phyloP scores from a whole-genome alignment of 2,329 filamentous ascomycete species.

The Penicillium sclerotiorum region DNA sequence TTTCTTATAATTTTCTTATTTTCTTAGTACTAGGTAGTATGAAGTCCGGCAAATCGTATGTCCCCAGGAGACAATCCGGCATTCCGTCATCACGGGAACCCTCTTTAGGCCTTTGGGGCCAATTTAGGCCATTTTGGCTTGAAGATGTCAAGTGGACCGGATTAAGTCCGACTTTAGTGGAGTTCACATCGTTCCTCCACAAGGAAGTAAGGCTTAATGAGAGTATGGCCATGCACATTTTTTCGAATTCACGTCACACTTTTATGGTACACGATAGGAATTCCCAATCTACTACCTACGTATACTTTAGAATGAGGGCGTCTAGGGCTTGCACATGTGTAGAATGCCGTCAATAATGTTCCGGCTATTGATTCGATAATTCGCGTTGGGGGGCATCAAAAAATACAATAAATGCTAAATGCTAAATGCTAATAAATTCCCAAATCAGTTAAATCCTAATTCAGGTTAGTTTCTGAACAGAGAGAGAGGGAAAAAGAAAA shows the following conservation, averaged over 20 bases:
- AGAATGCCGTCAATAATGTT: constrained; percentile 23
- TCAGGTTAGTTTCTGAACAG: too few species aligned
- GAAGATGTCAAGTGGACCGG: background rate
- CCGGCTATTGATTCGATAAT: constrained; percentile 20
- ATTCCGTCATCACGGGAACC: constrained; percentile 9
- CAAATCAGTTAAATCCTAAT: too few species aligned
- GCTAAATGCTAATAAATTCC: too few species aligned
- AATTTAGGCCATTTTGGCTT: too few species aligned
- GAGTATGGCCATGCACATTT: constrained; percentile 21
- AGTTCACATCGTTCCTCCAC: constrained; percentile 15
- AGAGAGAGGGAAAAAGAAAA: too few species aligned
- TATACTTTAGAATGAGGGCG: constrained; percentile 3
- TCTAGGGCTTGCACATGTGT: too few species aligned
- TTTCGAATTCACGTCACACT: constrained; percentile 4
- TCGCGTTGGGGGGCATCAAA: background rate
- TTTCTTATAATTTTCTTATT: too few species aligned
- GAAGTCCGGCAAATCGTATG: constrained; percentile 11
- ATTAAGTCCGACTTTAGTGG: constrained; percentile 9
- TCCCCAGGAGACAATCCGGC: constrained; percentile 4
- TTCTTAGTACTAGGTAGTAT: constrained; percentile 11
- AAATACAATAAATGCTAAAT: too few species aligned
- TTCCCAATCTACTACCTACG: too few species aligned
- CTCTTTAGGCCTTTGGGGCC: background rate
- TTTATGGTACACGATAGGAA: too few species aligned
- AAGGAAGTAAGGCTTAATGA: constrained; percentile 7